These are phyloP conservation scores for Ceratocystis lukuohia DNA, from an alignment of 2,329 filamentous ascomycete species.

Conservation along the genomic window DNA sequence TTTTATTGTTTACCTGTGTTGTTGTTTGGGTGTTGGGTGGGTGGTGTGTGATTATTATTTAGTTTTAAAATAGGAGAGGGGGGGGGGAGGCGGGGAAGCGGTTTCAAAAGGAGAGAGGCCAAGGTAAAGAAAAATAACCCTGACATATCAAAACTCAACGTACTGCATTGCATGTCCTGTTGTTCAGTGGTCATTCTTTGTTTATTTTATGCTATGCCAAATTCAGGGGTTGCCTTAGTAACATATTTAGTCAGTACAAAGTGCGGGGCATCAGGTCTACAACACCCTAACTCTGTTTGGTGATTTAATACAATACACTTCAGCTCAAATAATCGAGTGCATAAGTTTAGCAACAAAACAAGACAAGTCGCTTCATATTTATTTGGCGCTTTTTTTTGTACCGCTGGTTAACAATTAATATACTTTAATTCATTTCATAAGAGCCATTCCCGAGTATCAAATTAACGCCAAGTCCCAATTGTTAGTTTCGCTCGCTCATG, in stretches of 20 bases:
- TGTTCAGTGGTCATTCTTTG: neutral
- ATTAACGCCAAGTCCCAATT: slow-evolving; percentile 13
- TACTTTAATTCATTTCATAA: slow-evolving; percentile 14
- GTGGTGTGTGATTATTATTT: no score
- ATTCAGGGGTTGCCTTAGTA: slow-evolving; percentile 10
- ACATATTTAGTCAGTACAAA: slow-evolving; percentile 2
- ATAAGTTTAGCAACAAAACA: neutral
- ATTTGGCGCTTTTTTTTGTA: slow-evolving; percentile 16
- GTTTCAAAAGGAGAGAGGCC: neutral
- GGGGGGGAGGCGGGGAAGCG: no score
- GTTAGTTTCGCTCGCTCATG: slow-evolving; percentile 2
- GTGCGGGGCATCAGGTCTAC: neutral
- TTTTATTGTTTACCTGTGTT: no score
- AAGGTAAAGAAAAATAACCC: no score
- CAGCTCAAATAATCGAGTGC: neutral
- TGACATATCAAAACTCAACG: no score
- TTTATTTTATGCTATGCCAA: neutral
- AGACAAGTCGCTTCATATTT: slow-evolving; percentile 5
- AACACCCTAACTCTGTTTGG: neutral
- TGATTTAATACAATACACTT: neutral
- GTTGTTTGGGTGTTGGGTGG: no score
- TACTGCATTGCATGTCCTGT: neutral
- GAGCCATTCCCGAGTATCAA: slow-evolving; percentile 15
- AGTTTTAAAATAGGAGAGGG: no score
- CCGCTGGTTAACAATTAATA: slow-evolving; percentile 19